A percentile compares a stretch with the other conserved stretches of the same genome.
Conservation (phyloP, 768 basidiomycete genomes). For the Pleurotus salmoneostramineus region DNA sequence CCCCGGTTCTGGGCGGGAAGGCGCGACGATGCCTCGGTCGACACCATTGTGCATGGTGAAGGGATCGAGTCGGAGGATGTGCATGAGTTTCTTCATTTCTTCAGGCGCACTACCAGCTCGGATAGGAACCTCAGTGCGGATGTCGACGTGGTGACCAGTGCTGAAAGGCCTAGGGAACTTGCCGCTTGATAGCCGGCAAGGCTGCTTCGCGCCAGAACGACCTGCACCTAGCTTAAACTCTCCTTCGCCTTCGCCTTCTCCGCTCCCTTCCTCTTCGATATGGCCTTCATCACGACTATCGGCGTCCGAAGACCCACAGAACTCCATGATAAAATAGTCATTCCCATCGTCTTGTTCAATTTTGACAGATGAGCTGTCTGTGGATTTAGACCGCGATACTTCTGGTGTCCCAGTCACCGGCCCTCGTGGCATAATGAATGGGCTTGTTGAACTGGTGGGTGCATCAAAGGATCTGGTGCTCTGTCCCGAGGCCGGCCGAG, state of each 20-base stretch:
- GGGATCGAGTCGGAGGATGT: conserved; percentile 71
- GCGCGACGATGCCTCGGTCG: conserved; percentile 30
- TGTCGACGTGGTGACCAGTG: not conserved
- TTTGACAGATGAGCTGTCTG: conserved; percentile 23
- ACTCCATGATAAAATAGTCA: not conserved
- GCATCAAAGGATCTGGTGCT: not conserved
- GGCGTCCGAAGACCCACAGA: not conserved
- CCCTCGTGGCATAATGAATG: not conserved
- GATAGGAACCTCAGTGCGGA: conserved; percentile 45
- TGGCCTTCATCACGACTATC: not conserved
- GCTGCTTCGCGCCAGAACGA: not conserved
- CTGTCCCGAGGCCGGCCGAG: conserved; percentile 1
- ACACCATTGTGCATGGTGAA: conserved; percentile 61
- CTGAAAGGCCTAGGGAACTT: not conserved
- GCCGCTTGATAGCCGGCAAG: not conserved
- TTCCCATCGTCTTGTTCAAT: conserved; percentile 9
- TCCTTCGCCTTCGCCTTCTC: no score
- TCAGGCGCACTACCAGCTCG: conserved; percentile 71
- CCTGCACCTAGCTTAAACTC: no score
- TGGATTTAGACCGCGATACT: not conserved
- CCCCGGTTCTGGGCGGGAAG: conserved; percentile 44
- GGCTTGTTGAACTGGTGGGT: no score
- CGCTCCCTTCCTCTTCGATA: not conserved
- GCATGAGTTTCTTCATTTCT: conserved; percentile 76
- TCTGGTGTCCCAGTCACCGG: not conserved